Conservation (phyloP, 2,329 filamentous ascomycete species). For the Akanthomyces dipterigenus region DNA sequence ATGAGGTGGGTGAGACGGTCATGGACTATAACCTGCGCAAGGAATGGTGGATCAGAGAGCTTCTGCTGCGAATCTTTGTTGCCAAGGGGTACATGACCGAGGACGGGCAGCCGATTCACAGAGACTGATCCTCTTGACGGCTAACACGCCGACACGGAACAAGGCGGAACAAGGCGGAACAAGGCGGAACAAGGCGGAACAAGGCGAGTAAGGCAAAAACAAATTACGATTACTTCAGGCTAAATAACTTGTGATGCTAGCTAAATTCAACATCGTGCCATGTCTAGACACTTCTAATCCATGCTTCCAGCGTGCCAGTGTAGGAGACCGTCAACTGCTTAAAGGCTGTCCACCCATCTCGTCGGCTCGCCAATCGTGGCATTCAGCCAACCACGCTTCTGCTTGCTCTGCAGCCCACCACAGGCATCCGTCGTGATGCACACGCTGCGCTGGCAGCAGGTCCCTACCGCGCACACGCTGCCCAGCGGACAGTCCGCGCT, state of each 20-base stretch:
- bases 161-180: no score
- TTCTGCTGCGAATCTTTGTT: slow-evolving; percentile 19
- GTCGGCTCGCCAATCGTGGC: slow-evolving; percentile 4
- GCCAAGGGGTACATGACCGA: slow-evolving; percentile 4
- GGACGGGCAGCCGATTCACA: not conserved
- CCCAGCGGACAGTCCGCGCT: slow-evolving; percentile 2
- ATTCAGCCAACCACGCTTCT: slow-evolving; percentile 2
- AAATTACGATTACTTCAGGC: not conserved
- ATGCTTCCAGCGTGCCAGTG: not conserved
- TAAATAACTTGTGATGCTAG: not conserved
- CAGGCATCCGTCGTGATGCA: slow-evolving; percentile 5
- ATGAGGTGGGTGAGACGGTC: slow-evolving; percentile 23
- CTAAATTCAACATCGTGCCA: no score
- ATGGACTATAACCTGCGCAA: slow-evolving; percentile 33
- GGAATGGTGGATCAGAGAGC: slow-evolving; percentile 28
- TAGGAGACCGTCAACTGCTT: not conserved
- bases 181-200: no score
- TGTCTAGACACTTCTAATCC: no score
- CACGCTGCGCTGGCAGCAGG: slow-evolving; percentile 4
- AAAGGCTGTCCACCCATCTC: not conserved
- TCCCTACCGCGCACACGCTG: slow-evolving; percentile 4
- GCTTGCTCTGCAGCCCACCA: not conserved
- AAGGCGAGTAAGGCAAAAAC: not conserved
- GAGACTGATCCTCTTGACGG: not conserved
- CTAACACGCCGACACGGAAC: not conserved